Evolutionary conservation across 768 basidiomycete genomes (phyloP).

Genomic region (Russula ochroleuca): DNA sequence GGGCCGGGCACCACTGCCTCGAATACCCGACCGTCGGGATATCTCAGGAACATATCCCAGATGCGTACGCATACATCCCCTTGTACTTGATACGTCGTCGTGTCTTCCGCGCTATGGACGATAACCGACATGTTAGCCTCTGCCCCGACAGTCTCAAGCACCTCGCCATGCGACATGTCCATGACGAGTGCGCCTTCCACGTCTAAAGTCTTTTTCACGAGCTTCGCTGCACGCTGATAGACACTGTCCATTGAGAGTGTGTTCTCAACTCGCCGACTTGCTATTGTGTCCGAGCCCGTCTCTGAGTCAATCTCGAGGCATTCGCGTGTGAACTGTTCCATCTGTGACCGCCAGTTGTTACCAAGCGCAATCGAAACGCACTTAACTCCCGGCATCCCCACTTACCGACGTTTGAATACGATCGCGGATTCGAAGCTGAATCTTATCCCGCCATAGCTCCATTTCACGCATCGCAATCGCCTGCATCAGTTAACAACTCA

Average conservation of each 20-base stretch:
- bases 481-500: conserved; percentile 29
- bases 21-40: conserved; percentile 82
- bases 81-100: conserved; percentile 53
- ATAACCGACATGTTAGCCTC: conserved; percentile 65
- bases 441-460: conserved; percentile 96
- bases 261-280: conserved; percentile 29
- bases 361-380: background rate
- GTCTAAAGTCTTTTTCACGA: conserved; percentile 86
- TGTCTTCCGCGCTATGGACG: conserved; percentile 63
- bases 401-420: conserved; percentile 84
- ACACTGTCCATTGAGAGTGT: conserved; percentile 73
- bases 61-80: conserved; percentile 71
- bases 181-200: conserved; percentile 90
- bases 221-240: conserved; percentile 84
- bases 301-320: conserved; percentile 85
- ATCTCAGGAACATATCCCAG: conserved; percentile 68
- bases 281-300: conserved; percentile 39
- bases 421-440: conserved; percentile 85
- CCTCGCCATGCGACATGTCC: conserved; percentile 89
- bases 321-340: conserved; percentile 95
- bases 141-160: conserved; percentile 60
- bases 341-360: conserved; percentile 40
- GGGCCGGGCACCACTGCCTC: conserved; percentile 83
- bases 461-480: conserved; percentile 92
- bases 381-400: background rate